These are phyloP conservation scores for Platanthera zijinensis DNA, from an alignment of 106 monocot genomes.

Conservation along the genomic window DNA sequence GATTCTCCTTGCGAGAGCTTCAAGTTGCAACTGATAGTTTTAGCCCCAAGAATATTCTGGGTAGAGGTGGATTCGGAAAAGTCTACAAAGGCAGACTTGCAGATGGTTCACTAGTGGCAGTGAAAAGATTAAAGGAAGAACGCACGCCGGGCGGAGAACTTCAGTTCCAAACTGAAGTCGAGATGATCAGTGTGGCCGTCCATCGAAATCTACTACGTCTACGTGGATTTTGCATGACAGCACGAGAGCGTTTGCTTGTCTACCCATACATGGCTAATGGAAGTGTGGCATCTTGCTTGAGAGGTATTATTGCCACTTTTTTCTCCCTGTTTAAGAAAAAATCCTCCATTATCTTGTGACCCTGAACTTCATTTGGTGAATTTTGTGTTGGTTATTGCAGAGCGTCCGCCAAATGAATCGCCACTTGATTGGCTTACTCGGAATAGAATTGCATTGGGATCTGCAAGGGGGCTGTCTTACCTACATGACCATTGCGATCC, in stretches of 20 bases:
- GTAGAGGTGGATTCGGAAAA: conserved; percentile 93
- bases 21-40: conserved; percentile 91
- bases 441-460: conserved; percentile 71
- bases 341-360: no score
- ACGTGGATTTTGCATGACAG: conserved; percentile 77
- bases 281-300: conserved; percentile 71
- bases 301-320: conserved; percentile 27
- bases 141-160: conserved; percentile 63
- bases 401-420: conserved; percentile 50
- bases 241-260: conserved; percentile 63
- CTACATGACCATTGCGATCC: conserved; percentile 98
- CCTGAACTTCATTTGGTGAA: neutral
- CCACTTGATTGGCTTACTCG: conserved; percentile 80
- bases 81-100: conserved; percentile 85
- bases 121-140: conserved; percentile 78
- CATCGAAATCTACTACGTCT: conserved; percentile 58
- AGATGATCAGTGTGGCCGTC: conserved; percentile 83
- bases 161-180: conserved; percentile 74
- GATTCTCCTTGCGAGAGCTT: conserved; percentile 77
- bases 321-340: no score
- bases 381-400: conserved; percentile 19
- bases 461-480: conserved; percentile 86
- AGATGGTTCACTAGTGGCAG: conserved; percentile 80
- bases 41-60: conserved; percentile 76
- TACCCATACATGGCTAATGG: conserved; percentile 82